Percentiles rank a stretch among this genome's conserved stretches.
Conservation (phyloP, 2,329 filamentous ascomycete species). For the Venturia aucupariae region DNA sequence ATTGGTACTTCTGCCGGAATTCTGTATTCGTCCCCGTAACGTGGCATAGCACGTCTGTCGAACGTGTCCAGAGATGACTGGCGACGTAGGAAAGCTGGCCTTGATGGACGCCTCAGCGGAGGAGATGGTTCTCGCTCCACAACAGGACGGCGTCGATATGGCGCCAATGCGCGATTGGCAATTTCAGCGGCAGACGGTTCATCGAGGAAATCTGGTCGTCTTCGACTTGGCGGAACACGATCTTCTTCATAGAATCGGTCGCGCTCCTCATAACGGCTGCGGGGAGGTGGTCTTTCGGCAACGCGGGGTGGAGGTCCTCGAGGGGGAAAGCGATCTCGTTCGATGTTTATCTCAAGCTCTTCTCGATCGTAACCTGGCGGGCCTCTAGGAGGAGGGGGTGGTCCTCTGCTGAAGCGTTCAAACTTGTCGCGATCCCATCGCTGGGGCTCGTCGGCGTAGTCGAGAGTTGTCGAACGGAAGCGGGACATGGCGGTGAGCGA, state of each 20-base stretch:
- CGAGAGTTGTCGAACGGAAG: slow-evolving; percentile 8
- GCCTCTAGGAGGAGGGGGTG: background rate
- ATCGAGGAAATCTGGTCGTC: slow-evolving; percentile 37
- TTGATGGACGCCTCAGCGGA: slow-evolving; percentile 44
- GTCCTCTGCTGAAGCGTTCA: slow-evolving; percentile 32
- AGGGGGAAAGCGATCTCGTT: slow-evolving; percentile 34
- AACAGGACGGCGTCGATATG: slow-evolving; percentile 49
- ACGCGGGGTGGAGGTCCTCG: slow-evolving; percentile 33
- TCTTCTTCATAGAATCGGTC: slow-evolving; percentile 51
- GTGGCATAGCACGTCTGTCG: slow-evolving; percentile 60
- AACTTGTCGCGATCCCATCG: slow-evolving; percentile 43
- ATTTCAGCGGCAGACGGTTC: slow-evolving; percentile 38
- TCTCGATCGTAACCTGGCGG: slow-evolving; percentile 18
- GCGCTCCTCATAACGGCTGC: slow-evolving; percentile 40
- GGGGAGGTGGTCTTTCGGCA: slow-evolving; percentile 33
- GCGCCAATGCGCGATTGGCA: slow-evolving; percentile 44
- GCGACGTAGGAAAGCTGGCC: slow-evolving; percentile 63
- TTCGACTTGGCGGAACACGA: slow-evolving; percentile 30
- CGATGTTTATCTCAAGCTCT: slow-evolving; percentile 32
- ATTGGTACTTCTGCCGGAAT: slow-evolving; percentile 61
- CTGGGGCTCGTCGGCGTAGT: slow-evolving; percentile 7
- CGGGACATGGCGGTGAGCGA: slow-evolving; percentile 8
- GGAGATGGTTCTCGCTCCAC: slow-evolving; percentile 49
- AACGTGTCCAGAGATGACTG: slow-evolving; percentile 89
- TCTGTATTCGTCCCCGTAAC: slow-evolving; percentile 53